Conservation (phyloP, 148 eudicot genomes). For the Bassia scoparia region DNA sequence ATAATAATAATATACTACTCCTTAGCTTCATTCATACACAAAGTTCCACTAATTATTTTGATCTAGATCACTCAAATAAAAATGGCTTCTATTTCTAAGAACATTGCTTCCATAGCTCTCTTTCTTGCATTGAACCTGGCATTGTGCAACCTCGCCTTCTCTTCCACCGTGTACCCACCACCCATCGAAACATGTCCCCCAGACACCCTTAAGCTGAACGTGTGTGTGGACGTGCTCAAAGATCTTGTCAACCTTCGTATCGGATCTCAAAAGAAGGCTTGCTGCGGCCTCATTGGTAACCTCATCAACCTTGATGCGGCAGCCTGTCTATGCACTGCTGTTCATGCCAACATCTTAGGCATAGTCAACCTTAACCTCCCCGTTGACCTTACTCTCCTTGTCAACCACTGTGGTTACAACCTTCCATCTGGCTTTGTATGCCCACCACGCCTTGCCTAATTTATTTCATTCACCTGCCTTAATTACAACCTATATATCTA, state of each 20-base stretch:
- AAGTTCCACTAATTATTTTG: no score
- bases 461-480: no score
- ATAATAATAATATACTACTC: no score
- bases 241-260: neutral
- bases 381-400: no score
- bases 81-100: no score
- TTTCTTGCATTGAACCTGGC: slow-evolving; percentile 2
- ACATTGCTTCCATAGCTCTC: neutral
- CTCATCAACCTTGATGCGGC: slow-evolving; percentile 7
- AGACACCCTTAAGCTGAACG: slow-evolving; percentile 2
- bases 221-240: slow-evolving; percentile 6
- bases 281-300: neutral
- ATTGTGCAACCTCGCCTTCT: neutral
- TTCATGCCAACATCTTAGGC: slow-evolving; percentile 2
- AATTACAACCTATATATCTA: no score
- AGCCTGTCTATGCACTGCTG: slow-evolving; percentile 3
- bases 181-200: neutral
- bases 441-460: neutral
- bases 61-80: no score
- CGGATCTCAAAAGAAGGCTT: neutral
- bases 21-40: no score
- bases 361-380: neutral
- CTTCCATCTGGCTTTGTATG: neutral
- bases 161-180: neutral
- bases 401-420: slow-evolving; percentile 4